These are phyloP conservation scores for Cercospora janseana DNA, from an alignment of 2,329 filamentous ascomycete genomes.

Conservation along the genomic window DNA sequence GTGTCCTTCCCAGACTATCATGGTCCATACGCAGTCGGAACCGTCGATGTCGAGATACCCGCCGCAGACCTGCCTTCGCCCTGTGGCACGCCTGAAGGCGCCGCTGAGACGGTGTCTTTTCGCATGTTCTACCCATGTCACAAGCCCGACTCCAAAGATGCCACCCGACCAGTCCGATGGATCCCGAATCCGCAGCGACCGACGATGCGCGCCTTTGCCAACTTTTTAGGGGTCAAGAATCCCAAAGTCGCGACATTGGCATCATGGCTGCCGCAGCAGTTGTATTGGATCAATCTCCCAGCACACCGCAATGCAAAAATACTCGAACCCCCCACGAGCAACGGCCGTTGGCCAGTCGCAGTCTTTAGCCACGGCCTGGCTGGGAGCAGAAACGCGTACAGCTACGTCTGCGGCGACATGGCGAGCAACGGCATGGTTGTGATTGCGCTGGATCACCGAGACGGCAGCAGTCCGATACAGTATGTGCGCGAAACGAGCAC, in stretches of 20 bases:
- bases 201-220: slow-evolving; percentile 71
- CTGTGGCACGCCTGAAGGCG: slow-evolving; percentile 54
- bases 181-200: slow-evolving; percentile 72
- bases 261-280: slow-evolving; percentile 56
- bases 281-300: slow-evolving; percentile 72
- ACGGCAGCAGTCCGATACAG: slow-evolving; percentile 74
- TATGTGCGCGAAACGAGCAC: slow-evolving; percentile 62
- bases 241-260: slow-evolving; percentile 29
- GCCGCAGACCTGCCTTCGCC: slow-evolving; percentile 56
- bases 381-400: slow-evolving; percentile 79
- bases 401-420: slow-evolving; percentile 73
- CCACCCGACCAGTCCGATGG: slow-evolving; percentile 67
- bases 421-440: slow-evolving; percentile 80
- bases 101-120: slow-evolving; percentile 71
- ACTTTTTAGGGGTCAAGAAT: slow-evolving; percentile 66
- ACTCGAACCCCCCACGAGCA: slow-evolving; percentile 49
- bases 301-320: slow-evolving; percentile 69
- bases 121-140: slow-evolving; percentile 76
- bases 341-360: slow-evolving; percentile 70
- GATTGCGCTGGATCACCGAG: slow-evolving; percentile 77
- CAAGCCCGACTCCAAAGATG: slow-evolving; percentile 35
- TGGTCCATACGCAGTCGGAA: slow-evolving; percentile 75
- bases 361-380: slow-evolving; percentile 85
- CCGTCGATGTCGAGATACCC: slow-evolving; percentile 76
- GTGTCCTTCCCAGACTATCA: slow-evolving; percentile 73